Evolutionary conservation across 805 yeast genomes (phyloP).

Genomic region (Lachancea fermentati): DNA sequence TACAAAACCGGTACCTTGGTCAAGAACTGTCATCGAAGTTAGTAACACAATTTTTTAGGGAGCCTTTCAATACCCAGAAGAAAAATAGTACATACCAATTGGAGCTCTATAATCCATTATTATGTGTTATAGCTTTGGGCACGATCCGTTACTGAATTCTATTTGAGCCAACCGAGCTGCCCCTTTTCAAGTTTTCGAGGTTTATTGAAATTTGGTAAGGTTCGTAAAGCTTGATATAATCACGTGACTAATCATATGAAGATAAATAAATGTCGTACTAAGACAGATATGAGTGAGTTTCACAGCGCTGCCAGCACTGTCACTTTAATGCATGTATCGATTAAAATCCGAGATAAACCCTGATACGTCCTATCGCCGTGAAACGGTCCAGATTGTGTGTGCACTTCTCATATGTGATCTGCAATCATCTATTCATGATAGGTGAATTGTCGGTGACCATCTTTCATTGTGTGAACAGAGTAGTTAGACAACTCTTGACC

Average conservation of each 20-base stretch:
- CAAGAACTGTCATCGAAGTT: slow-evolving; percentile 52
- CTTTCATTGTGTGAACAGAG: slow-evolving; percentile 12
- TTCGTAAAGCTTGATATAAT: background rate
- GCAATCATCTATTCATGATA: slow-evolving; percentile 1
- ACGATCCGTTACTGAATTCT: background rate
- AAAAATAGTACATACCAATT: slow-evolving; percentile 25
- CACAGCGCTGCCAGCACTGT: no score
- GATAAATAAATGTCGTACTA: background rate
- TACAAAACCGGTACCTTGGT: slow-evolving; percentile 98
- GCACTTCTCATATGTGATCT: no score
- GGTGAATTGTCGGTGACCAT: slow-evolving; percentile 25
- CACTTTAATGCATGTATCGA: no score
- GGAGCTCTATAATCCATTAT: slow-evolving; percentile 32
- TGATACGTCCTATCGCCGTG: no score
- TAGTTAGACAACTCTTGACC: slow-evolving; percentile 15
- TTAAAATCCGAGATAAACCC: no score
- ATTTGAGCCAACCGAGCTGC: background rate
- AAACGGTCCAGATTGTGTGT: no score
- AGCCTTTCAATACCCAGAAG: background rate
- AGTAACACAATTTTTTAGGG: background rate
- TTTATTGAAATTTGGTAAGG: background rate
- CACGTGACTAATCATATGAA: background rate
- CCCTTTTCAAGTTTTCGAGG: slow-evolving; percentile 5
- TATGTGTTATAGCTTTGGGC: background rate
- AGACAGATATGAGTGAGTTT: background rate